These are phyloP conservation scores for Phylloporus sp. DNA, from an alignment of 768 basidiomycete genomes.

Conservation along the genomic window DNA sequence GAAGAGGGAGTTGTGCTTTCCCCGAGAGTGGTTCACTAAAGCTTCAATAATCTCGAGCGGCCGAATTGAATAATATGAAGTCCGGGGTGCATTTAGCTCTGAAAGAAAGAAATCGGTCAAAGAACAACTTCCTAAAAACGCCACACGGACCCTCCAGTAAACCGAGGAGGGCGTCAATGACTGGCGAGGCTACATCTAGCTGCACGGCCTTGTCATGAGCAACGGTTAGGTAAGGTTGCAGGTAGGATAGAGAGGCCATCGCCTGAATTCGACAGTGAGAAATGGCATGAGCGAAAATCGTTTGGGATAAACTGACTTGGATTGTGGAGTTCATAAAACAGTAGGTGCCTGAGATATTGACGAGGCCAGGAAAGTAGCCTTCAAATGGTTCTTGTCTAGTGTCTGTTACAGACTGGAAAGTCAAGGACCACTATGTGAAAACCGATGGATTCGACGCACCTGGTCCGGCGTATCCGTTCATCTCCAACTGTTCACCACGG, in stretches of 20 bases:
- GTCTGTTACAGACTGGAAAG: conserved; percentile 11
- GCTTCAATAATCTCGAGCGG: conserved; percentile 71
- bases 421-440: not conserved
- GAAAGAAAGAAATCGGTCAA: conserved; percentile 4
- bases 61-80: conserved; percentile 58
- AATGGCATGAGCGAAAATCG: not conserved
- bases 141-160: conserved; percentile 58
- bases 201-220: conserved; percentile 75
- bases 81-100: conserved; percentile 66
- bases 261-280: conserved; percentile 50
- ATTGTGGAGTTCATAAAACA: conserved; percentile 98
- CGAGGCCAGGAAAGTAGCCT: conserved; percentile 80
- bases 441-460: conserved; percentile 22
- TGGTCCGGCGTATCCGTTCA: conserved; percentile 33
- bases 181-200: conserved; percentile 79
- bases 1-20: conserved; percentile 62
- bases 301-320: conserved; percentile 50
- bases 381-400: conserved; percentile 25
- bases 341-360: conserved; percentile 93
- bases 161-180: conserved; percentile 75
- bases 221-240: conserved; percentile 74
- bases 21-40: conserved; percentile 51
- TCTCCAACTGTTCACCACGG: conserved; percentile 53
- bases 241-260: conserved; percentile 78
- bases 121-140: not conserved